These are phyloP conservation scores for Suhomyces sp. DNA, from an alignment of 805 yeast species.

Conservation along the genomic window DNA sequence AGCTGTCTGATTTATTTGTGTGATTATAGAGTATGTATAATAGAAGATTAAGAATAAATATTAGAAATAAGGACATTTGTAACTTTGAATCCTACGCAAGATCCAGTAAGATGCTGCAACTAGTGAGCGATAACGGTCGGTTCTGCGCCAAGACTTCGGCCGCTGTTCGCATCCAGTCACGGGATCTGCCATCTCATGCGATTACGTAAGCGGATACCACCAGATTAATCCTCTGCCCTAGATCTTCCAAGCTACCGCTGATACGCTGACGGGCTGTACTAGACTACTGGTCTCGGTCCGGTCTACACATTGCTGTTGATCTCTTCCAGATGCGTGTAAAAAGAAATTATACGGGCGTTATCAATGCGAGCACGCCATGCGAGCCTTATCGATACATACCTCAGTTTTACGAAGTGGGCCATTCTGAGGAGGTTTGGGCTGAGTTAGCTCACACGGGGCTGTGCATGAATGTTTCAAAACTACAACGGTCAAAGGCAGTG, in stretches of 20 bases:
- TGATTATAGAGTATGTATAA: constrained; percentile 10
- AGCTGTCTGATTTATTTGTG: constrained; percentile 6
- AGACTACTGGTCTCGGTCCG: background rate
- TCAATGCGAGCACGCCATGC: background rate
- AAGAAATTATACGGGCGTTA: background rate
- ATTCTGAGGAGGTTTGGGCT: background rate
- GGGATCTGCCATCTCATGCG: background rate
- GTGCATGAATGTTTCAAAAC: background rate
- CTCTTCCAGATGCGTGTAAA: background rate
- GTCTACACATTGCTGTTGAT: background rate
- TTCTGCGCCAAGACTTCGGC: background rate
- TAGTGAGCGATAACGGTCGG: background rate
- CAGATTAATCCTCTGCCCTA: too few species aligned
- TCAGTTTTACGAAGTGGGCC: background rate
- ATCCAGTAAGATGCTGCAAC: background rate
- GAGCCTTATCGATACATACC: background rate
- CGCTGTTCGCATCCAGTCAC: background rate
- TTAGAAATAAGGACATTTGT: background rate
- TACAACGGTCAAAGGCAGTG: background rate
- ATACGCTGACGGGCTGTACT: too few species aligned
- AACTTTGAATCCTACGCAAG: background rate
- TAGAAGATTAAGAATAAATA: constrained; percentile 1
- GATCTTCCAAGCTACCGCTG: too few species aligned
- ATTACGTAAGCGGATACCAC: background rate
- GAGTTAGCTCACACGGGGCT: background rate